phyloP scores from a whole-genome alignment of 2,329 filamentous ascomycete genomes.

The Onygenales sp. region DNA sequence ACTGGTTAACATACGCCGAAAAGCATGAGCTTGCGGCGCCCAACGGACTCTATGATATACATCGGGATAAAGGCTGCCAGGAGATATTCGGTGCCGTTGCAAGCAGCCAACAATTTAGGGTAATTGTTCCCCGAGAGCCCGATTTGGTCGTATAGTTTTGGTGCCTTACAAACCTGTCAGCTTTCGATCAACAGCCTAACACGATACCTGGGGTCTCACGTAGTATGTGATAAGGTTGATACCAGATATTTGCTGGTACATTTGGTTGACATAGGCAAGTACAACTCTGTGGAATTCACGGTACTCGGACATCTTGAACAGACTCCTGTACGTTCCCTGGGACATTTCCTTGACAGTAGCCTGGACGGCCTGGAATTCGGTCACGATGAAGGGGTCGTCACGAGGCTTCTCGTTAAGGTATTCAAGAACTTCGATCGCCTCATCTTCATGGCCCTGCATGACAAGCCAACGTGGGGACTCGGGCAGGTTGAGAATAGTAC shows the following conservation, averaged over 20 bases:
- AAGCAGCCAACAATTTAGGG: slow-evolving; percentile 20
- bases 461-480: slow-evolving; percentile 40
- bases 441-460: slow-evolving; percentile 29
- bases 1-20: slow-evolving; percentile 13
- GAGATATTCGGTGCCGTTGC: slow-evolving; percentile 22
- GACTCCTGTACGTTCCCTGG: slow-evolving; percentile 33
- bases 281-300: slow-evolving; percentile 25
- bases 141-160: neutral
- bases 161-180: neutral
- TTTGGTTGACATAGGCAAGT: slow-evolving; percentile 25
- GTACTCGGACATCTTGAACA: slow-evolving; percentile 26
- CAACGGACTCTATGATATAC: slow-evolving; percentile 37
- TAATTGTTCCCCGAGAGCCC: neutral
- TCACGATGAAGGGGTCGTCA: slow-evolving; percentile 26
- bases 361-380: slow-evolving; percentile 32
- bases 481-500: slow-evolving; percentile 24
- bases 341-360: slow-evolving; percentile 28
- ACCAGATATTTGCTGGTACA: slow-evolving; percentile 29
- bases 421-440: slow-evolving; percentile 24
- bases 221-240: slow-evolving; percentile 30
- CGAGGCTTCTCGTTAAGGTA: slow-evolving; percentile 36
- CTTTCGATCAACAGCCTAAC: slow-evolving; percentile 18
- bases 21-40: slow-evolving; percentile 26
- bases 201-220: slow-evolving; percentile 24
- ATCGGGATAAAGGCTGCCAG: slow-evolving; percentile 37